Percentiles rank a stretch among this genome's conserved stretches.
These are phyloP conservation scores for Curvularia sp. DNA, from an alignment of 2,329 filamentous ascomycete genomes.

Conservation along the genomic window DNA sequence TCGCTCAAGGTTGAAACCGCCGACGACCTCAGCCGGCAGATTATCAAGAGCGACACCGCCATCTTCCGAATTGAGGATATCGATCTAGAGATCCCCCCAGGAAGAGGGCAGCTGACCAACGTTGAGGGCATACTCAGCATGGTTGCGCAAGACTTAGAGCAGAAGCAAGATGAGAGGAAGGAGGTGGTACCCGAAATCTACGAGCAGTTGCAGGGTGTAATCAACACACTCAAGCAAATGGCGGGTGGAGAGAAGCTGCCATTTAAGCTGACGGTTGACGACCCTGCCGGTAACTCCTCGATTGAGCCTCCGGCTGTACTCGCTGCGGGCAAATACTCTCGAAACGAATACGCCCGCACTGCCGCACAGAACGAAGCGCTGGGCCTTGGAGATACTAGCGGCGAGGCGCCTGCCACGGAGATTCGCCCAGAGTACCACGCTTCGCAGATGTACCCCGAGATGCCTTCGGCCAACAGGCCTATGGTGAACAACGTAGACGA, in stretches of 20 bases:
- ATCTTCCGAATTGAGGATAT: slow-evolving; percentile 87
- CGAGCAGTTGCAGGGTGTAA: slow-evolving; percentile 77
- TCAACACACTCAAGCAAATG: slow-evolving; percentile 78
- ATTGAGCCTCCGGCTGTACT: slow-evolving; percentile 82
- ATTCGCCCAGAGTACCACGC: slow-evolving; percentile 62
- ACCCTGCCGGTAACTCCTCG: slow-evolving; percentile 94
- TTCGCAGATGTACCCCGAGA: slow-evolving; percentile 54
- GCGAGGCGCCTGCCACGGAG: slow-evolving; percentile 63
- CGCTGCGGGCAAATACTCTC: slow-evolving; percentile 87
- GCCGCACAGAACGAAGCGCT: slow-evolving; percentile 85
- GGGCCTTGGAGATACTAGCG: slow-evolving; percentile 67
- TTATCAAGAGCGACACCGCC: slow-evolving; percentile 91
- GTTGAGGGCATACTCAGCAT: slow-evolving; percentile 84
- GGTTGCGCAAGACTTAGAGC: slow-evolving; percentile 79
- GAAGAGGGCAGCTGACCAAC: slow-evolving; percentile 90
- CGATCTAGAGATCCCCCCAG: slow-evolving; percentile 90
- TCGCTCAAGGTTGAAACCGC: slow-evolving; percentile 77
- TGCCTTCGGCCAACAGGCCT: slow-evolving; percentile 43
- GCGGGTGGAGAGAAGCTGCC: slow-evolving; percentile 79
- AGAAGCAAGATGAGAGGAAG: slow-evolving; percentile 84
- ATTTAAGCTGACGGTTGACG: slow-evolving; percentile 87
- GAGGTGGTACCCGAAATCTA: slow-evolving; percentile 78
- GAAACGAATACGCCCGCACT: slow-evolving; percentile 82
- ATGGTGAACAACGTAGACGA: slow-evolving; percentile 55
- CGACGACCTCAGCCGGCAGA: slow-evolving; percentile 80